Conservation (phyloP, 2,329 filamentous ascomycete species). For the Hymenoscyphus repandus region DNA sequence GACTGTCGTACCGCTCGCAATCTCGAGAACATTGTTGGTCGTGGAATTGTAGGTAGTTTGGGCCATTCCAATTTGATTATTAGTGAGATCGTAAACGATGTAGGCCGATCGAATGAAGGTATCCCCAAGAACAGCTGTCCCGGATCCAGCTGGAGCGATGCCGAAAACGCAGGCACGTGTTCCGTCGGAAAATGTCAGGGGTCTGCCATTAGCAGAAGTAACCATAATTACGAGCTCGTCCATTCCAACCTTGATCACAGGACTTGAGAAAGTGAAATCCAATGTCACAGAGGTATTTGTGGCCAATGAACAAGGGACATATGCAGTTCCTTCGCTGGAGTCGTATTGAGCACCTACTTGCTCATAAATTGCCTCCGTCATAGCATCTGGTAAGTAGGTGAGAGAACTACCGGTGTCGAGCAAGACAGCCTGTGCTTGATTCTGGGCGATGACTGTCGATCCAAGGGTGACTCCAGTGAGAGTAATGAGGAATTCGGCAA, state of each 20-base stretch:
- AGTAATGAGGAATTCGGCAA: slow-evolving; percentile 63
- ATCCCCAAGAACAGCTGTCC: slow-evolving; percentile 63
- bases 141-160: slow-evolving; percentile 51
- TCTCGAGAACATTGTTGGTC: slow-evolving; percentile 47
- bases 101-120: slow-evolving; percentile 72
- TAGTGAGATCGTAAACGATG: slow-evolving; percentile 68
- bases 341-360: slow-evolving; percentile 56
- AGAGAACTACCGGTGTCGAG: slow-evolving; percentile 68
- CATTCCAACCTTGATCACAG: slow-evolving; percentile 50
- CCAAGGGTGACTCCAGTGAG: slow-evolving; percentile 53
- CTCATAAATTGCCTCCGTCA: slow-evolving; percentile 50
- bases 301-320: slow-evolving; percentile 54
- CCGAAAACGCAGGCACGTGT: slow-evolving; percentile 60
- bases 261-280: slow-evolving; percentile 50
- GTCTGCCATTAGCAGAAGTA: slow-evolving; percentile 38
- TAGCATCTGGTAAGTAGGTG: slow-evolving; percentile 57
- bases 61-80: slow-evolving; percentile 66
- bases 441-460: slow-evolving; percentile 36
- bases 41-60: slow-evolving; percentile 59
- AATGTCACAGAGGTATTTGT: slow-evolving; percentile 35
- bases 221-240: slow-evolving; percentile 54
- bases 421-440: slow-evolving; percentile 55
- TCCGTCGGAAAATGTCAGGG: slow-evolving; percentile 49
- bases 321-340: slow-evolving; percentile 46
- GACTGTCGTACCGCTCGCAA: slow-evolving; percentile 41